Percentiles rank a stretch among this genome's conserved stretches.
Evolutionary conservation across 2,329 filamentous ascomycete species (phyloP).

Genomic region (Pezicula radicicola): DNA sequence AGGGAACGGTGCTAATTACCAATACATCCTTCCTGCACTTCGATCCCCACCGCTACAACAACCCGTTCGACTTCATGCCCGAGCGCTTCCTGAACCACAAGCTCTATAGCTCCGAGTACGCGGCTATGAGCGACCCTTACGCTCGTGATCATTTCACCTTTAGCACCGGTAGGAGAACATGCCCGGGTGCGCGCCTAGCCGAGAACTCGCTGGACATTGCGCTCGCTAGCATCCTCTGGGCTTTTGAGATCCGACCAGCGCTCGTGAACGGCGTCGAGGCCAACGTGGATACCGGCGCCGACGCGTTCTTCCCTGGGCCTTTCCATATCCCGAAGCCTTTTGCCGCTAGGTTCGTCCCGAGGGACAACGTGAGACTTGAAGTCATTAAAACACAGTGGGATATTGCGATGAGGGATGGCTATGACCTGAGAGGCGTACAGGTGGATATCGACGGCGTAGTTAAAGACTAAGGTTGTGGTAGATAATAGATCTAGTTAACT

Average conservation of each 20-base stretch:
- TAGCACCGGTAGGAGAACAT: constrained; percentile 25
- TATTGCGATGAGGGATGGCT: constrained; percentile 27
- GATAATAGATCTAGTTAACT: no score
- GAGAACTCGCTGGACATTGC: constrained; percentile 25
- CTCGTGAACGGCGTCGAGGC: constrained; percentile 13
- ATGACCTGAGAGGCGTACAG: no score
- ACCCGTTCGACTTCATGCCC: constrained; percentile 2
- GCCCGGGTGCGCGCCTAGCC: constrained; percentile 27
- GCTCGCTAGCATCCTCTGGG: constrained; percentile 27
- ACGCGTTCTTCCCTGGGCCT: constrained; percentile 28
- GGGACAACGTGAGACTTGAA: constrained; percentile 18
- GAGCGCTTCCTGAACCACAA: constrained; percentile 2
- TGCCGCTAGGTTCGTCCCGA: constrained; percentile 21
- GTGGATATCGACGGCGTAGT: no score
- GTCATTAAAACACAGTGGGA: constrained; percentile 25
- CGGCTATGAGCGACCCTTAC: constrained; percentile 20
- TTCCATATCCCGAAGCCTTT: constrained; percentile 32
- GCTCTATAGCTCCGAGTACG: not conserved
- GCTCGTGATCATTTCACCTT: constrained; percentile 26
- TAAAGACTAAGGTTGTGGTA: no score
- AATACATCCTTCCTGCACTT: not conserved
- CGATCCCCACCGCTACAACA: constrained; percentile 1
- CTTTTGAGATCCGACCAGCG: constrained; percentile 22
- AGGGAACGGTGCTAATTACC: constrained; percentile 34
- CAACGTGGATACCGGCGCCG: constrained; percentile 29